Conservation (phyloP, 1,284 basidiomycete genomes). For the Puccinia sorghi region DNA sequence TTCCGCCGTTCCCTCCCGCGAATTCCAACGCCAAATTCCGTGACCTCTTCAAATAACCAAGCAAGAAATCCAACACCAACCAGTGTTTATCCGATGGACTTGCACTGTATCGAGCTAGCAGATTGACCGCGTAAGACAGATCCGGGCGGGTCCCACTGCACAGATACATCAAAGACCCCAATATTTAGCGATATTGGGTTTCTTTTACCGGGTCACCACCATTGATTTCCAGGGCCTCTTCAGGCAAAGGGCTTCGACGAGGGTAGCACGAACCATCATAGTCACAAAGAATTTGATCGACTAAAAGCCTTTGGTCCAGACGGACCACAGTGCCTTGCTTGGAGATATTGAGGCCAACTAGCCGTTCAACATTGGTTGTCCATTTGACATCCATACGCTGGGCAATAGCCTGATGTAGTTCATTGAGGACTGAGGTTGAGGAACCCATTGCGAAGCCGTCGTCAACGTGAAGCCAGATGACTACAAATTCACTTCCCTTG, state of each 20-base stretch:
- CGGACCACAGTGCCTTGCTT: too few species aligned
- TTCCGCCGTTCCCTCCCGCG: too few species aligned
- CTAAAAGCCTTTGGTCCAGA: neutral
- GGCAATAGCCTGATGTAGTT: neutral
- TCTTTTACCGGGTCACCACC: neutral
- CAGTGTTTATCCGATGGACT: neutral
- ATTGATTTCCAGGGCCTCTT: neutral
- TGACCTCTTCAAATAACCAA: constrained; percentile 10
- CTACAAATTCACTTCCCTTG: neutral
- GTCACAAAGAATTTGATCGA: neutral
- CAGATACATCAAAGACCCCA: constrained; percentile 23
- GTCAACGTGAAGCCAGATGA: constrained; percentile 36
- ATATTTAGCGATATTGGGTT: neutral
- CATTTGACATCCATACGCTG: neutral
- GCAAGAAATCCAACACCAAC: neutral
- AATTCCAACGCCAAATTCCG: neutral
- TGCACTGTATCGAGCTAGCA: neutral
- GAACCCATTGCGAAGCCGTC: constrained; percentile 10
- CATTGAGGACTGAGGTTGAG: neutral
- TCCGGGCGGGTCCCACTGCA: neutral
- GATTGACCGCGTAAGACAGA: constrained; percentile 1
- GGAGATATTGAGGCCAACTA: too few species aligned
- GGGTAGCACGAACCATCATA: neutral
- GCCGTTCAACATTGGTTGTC: neutral
- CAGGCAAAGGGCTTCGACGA: neutral